These are phyloP conservation scores for Ziziphus jujuba DNA, from an alignment of 306 rosid species.

Conservation along the genomic window DNA sequence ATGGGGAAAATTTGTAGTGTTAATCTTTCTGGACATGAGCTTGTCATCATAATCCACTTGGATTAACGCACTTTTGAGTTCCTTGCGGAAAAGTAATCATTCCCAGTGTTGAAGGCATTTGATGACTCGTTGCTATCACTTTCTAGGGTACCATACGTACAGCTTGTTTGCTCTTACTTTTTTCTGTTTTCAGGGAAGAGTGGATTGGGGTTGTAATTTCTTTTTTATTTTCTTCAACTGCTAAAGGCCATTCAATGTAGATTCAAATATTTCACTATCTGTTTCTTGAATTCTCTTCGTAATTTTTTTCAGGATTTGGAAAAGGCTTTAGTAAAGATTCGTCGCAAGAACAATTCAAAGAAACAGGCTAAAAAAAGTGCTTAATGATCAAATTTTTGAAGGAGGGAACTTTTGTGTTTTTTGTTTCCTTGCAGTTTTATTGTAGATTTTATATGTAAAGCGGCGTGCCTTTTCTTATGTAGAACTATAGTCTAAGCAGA, in stretches of 20 bases:
- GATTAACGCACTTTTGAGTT: neutral
- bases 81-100: neutral
- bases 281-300: neutral
- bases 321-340: conserved; percentile 80
- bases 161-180: too few species aligned
- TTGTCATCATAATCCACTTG: neutral
- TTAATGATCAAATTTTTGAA: conserved; percentile 16
- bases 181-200: neutral
- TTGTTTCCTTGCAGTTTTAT: too few species aligned
- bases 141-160: neutral
- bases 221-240: neutral
- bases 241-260: neutral
- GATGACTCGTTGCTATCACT: neutral
- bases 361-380: conserved; percentile 51
- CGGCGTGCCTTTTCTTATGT: too few species aligned
- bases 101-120: neutral
- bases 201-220: neutral
- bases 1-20: neutral
- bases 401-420: neutral
- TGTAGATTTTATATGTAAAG: too few species aligned
- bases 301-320: conserved; percentile 64
- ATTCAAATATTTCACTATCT: neutral
- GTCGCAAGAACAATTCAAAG: conserved; percentile 81
- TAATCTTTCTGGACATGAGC: neutral
- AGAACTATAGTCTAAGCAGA: too few species aligned